Evolutionary conservation across 2,329 filamentous ascomycete genomes (phyloP), one percentile per base, ranked within the genome.

Genomic region (Sporothrix luriei): DNA sequence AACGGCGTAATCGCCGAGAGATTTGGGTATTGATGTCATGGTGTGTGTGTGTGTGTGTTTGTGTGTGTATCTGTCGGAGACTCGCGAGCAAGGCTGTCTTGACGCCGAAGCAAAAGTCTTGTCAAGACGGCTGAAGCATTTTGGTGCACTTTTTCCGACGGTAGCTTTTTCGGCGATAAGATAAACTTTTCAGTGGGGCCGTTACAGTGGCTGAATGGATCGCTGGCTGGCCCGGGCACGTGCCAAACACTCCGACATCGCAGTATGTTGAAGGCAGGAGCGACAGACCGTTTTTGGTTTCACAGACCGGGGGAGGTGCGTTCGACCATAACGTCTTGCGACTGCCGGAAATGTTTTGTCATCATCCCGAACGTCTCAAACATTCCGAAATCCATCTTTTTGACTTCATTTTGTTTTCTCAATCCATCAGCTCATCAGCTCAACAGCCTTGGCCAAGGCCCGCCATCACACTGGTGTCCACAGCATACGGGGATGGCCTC

Each of bases 1-100:
- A 69, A 91, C 81, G 16, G 84, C 84, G 76, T 93, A 96, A 73
- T 88, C 90, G 43, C 84, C 84, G 14, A 78, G 82, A 0, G 69
- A 69, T 16, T 61, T 62, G 74, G 76, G 79, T 71, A 69, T 71
- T 46, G 76, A 76, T 26, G 78, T 70, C 80, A 82, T 82, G 52
- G 66, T 48, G 29, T 2, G 43, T 21, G 43, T 66, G 6, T 21
- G 46, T 52, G 26, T 49, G 43, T 66, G 6, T 21, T 26, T 52
- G 26, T 49, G 26, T 49, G 46, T 54, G 49, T 46, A 38, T 62
- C 33, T 70, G 65, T 49, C 24, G 64, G 52, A 16, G 9, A 33
- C 14, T 43, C 40, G 40, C 40, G 33, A 29, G 33, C 55, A 52
- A 52, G 21, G 43, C 43, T 2, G 48, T 14, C 13, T 14, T 46